A percentile compares a stretch with the other conserved stretches of the same genome.
Conservation (phyloP, 2,329 filamentous ascomycete genomes). For the Aspergillus proliferans region DNA sequence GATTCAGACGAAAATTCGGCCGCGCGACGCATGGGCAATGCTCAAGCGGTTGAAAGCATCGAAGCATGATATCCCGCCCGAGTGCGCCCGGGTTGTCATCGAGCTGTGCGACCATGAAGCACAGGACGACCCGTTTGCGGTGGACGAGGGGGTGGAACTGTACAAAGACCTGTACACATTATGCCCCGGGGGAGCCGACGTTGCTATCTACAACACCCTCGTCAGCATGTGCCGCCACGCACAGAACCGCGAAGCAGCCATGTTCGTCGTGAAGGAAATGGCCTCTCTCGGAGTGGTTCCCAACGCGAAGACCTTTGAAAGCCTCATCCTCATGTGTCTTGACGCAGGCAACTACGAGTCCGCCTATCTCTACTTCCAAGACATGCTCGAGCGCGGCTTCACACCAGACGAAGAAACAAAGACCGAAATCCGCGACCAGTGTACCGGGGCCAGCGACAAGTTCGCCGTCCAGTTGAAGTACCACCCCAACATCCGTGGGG, state of each 20-base stretch:
- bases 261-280: conserved; percentile 60
- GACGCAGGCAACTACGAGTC: conserved; percentile 30
- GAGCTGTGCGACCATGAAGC: conserved; percentile 43
- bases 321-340: conserved; percentile 54
- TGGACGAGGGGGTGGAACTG: conserved; percentile 50
- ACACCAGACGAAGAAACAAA: conserved; percentile 18
- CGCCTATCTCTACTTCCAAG: conserved; percentile 33
- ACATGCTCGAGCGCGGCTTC: conserved; percentile 27
- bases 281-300: conserved; percentile 49
- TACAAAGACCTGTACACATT: conserved; percentile 57
- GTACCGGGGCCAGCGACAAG: conserved; percentile 22
- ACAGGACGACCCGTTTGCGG: conserved; percentile 23
- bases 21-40: conserved; percentile 49
- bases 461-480: conserved; percentile 25
- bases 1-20: conserved; percentile 39
- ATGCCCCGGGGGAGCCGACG: conserved; percentile 38
- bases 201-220: conserved; percentile 55
- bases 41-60: conserved; percentile 51
- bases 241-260: conserved; percentile 49
- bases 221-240: conserved; percentile 44
- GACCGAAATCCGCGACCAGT: conserved; percentile 22
- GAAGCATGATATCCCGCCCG: conserved; percentile 45
- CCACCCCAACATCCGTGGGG: conserved; percentile 21
- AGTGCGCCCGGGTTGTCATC: conserved; percentile 44
- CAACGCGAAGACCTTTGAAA: conserved; percentile 56